phyloP scores from a whole-genome alignment of 352 stramenopile genomes.

The Pythium brachiatum region DNA sequence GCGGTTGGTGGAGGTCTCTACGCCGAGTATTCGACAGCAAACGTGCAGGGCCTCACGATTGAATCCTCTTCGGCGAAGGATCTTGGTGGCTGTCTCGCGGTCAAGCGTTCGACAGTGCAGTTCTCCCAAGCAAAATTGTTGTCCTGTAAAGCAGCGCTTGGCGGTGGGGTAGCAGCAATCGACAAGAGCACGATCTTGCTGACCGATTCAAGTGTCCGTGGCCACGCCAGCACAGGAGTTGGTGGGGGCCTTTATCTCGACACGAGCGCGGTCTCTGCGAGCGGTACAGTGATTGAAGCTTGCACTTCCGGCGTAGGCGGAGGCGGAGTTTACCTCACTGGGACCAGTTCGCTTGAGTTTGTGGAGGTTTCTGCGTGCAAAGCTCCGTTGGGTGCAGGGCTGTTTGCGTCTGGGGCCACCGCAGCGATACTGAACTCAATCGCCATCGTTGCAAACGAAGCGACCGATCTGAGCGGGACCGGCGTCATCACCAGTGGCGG shows the following conservation, averaged over 20 bases:
- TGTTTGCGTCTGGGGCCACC: conserved; percentile 9
- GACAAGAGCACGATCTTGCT: conserved; percentile 12
- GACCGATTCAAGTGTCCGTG: conserved; percentile 1
- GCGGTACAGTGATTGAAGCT: not conserved
- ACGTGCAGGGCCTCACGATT: conserved; percentile 8
- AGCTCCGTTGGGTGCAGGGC: not conserved
- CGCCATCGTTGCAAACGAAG: not conserved
- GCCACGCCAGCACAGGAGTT: not conserved
- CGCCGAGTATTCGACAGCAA: conserved; percentile 16
- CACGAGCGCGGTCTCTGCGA: conserved; percentile 11
- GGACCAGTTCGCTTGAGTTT: not conserved
- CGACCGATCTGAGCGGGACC: not conserved
- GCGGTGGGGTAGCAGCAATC: conserved; percentile 8
- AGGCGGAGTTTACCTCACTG: conserved; percentile 16
- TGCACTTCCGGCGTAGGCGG: conserved; percentile 1
- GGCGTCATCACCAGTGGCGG: conserved; percentile 1
- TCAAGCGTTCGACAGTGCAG: not conserved
- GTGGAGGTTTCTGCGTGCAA: not conserved
- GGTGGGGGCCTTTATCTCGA: conserved; percentile 23
- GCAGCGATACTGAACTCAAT: not conserved
- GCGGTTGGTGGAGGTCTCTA: conserved; percentile 21
- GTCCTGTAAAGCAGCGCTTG: conserved; percentile 5
- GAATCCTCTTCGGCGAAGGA: not conserved
- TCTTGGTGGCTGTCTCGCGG: conserved; percentile 13
- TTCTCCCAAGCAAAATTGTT: not conserved